Percentiles rank a stretch among this genome's conserved stretches.
Evolutionary conservation across 1,284 basidiomycete species (phyloP).

Genomic region (Athelia sp.): DNA sequence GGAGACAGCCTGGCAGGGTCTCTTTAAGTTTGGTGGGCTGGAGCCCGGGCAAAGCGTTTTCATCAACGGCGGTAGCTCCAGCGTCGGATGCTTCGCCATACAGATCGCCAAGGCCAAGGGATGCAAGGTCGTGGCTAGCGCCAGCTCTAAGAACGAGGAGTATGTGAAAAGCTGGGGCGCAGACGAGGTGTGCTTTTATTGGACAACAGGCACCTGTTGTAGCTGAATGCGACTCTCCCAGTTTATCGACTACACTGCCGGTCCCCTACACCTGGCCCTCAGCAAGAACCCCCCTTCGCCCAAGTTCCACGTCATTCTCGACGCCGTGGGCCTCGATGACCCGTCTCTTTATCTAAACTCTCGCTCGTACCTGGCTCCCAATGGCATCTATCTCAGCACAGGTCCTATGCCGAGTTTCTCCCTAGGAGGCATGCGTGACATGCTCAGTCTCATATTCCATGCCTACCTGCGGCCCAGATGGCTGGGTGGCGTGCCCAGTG

Average conservation of each 20-base stretch:
- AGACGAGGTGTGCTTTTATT: conserved; percentile 32
- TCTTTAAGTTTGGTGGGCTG: conserved; percentile 36
- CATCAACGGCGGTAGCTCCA: conserved; percentile 61
- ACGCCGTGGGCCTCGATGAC: conserved; percentile 29
- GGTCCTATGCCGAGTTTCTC: conserved; percentile 32
- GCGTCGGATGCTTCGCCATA: conserved; percentile 59
- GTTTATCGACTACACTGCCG: conserved; percentile 56
- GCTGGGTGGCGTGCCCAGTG: conserved; percentile 42
- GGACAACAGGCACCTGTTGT: no score
- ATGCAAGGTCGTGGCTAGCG: conserved; percentile 49
- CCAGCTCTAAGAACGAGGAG: conserved; percentile 46
- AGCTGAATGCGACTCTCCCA: no score
- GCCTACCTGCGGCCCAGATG: conserved; percentile 31
- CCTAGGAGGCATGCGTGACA: conserved; percentile 14
- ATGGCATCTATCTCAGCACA: conserved; percentile 39
- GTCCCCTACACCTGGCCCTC: conserved; percentile 39
- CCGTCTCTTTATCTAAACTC: conserved; percentile 34
- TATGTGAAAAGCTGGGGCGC: conserved; percentile 39
- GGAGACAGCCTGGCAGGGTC: conserved; percentile 50
- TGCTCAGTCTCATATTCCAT: conserved; percentile 22
- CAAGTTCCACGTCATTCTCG: conserved; percentile 40
- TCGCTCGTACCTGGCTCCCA: conserved; percentile 39
- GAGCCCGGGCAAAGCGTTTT: conserved; percentile 48
- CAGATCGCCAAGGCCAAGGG: conserved; percentile 60
- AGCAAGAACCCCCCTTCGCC: conserved; percentile 27